Conservation (phyloP, 2,329 filamentous ascomycete genomes). For the Hortaea sp. region DNA sequence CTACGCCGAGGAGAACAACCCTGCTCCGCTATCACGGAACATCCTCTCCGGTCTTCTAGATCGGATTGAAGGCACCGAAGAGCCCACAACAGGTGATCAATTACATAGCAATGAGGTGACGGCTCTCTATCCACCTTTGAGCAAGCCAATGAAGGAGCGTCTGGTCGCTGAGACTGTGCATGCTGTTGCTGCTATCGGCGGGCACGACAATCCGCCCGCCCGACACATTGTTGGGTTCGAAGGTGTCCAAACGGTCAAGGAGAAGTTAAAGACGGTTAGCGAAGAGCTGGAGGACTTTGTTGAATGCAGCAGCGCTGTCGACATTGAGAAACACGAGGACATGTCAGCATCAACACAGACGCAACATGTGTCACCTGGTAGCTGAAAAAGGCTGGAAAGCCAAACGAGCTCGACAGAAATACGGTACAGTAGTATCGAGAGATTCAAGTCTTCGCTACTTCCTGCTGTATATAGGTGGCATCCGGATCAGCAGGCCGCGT, state of each 20-base stretch:
- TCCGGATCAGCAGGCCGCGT: too few relatives aligned
- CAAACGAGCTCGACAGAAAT: not conserved
- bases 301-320: slow-evolving; percentile 75
- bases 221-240: slow-evolving; percentile 90
- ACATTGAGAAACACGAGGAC: slow-evolving; percentile 41
- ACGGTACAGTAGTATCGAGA: too few relatives aligned
- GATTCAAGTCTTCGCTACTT: too few relatives aligned
- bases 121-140: slow-evolving; percentile 65
- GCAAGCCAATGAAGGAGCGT: slow-evolving; percentile 55
- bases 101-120: slow-evolving; percentile 43
- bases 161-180: slow-evolving; percentile 84
- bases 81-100: slow-evolving; percentile 35
- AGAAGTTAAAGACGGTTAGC: slow-evolving; percentile 92
- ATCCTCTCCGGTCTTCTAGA: slow-evolving; percentile 75
- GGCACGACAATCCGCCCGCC: slow-evolving; percentile 89
- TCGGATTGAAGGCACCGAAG: slow-evolving; percentile 41
- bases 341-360: slow-evolving; percentile 1
- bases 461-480: too few relatives aligned
- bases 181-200: slow-evolving; percentile 82
- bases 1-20: slow-evolving; percentile 59
- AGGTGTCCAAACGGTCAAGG: slow-evolving; percentile 77
- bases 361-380: slow-evolving; percentile 1
- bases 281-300: slow-evolving; percentile 96
- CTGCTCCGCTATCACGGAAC: slow-evolving; percentile 70
- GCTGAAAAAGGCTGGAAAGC: not conserved